phyloP scores from a whole-genome alignment of 768 basidiomycete genomes.

The Mycena chlorophos region DNA sequence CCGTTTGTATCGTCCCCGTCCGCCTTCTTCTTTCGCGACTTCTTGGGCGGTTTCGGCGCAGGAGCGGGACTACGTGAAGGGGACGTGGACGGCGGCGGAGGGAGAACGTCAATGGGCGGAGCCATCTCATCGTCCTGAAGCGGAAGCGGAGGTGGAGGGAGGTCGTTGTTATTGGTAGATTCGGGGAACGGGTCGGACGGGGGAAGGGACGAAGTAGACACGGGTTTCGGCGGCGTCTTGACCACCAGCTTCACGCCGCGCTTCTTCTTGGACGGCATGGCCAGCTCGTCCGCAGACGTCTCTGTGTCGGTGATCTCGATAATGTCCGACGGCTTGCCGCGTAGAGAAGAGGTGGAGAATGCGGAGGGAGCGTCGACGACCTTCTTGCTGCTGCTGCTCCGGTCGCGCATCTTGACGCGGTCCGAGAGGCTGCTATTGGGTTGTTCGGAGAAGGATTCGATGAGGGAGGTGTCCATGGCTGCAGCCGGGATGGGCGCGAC shows the following conservation, averaged over 20 bases:
- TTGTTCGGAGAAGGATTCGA: slow-evolving; percentile 9
- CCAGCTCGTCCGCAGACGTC: slow-evolving; percentile 15
- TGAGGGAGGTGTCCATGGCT: slow-evolving; percentile 7
- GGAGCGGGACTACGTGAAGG: neutral
- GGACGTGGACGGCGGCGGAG: slow-evolving; percentile 1
- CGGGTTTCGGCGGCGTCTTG: slow-evolving; percentile 1
- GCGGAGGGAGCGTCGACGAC: neutral
- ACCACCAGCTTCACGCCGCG: neutral
- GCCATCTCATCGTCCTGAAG: neutral
- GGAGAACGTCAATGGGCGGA: slow-evolving; percentile 14
- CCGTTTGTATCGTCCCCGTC: slow-evolving; percentile 21
- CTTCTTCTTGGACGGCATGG: neutral
- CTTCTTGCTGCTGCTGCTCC: neutral
- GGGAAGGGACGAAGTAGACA: slow-evolving; percentile 9
- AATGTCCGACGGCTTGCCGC: neutral
- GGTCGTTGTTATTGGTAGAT: slow-evolving; percentile 7
- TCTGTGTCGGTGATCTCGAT: slow-evolving; percentile 11
- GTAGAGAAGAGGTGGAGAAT: too few species aligned
- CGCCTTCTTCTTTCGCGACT: slow-evolving; percentile 33
- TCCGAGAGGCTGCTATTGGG: slow-evolving; percentile 12
- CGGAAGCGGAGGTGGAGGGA: slow-evolving; percentile 1
- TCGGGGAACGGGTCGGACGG: slow-evolving; percentile 16
- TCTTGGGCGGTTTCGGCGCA: slow-evolving; percentile 25
- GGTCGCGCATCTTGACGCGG: slow-evolving; percentile 15
- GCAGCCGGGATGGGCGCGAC: neutral